Conservation (phyloP, 1,139 yeast genomes). For the Sugiyamaella xylanicola region DNA sequence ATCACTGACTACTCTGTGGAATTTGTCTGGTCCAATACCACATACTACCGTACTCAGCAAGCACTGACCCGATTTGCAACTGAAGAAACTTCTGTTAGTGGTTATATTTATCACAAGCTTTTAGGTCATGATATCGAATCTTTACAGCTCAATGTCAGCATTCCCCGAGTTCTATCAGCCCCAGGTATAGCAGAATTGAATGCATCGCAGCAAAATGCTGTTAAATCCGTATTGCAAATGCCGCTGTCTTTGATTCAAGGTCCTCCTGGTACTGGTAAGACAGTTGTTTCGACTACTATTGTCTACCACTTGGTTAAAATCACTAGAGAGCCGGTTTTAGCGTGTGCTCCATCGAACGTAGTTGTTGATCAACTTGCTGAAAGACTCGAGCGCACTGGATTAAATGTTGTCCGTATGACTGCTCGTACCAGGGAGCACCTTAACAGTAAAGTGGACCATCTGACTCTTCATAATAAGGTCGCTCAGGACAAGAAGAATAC, state of each 20-base stretch:
- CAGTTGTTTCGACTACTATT: slow-evolving; percentile 90
- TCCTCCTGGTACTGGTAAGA: slow-evolving; percentile 98
- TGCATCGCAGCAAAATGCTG: slow-evolving; percentile 78
- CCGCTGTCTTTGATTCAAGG: slow-evolving; percentile 92
- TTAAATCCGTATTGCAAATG: slow-evolving; percentile 64
- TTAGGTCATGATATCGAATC: slow-evolving; percentile 72
- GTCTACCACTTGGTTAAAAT: slow-evolving; percentile 71
- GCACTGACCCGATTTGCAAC: slow-evolving; percentile 76
- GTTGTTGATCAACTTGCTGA: slow-evolving; percentile 91
- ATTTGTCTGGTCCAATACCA: slow-evolving; percentile 85
- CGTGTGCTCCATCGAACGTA: slow-evolving; percentile 94
- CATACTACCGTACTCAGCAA: slow-evolving; percentile 81
- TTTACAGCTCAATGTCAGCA: slow-evolving; percentile 26
- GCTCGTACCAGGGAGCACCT: slow-evolving; percentile 69
- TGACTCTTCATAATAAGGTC: slow-evolving; percentile 34
- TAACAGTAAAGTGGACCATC: slow-evolving; percentile 32
- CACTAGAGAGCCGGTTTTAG: slow-evolving; percentile 64
- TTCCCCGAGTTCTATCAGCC: slow-evolving; percentile 65
- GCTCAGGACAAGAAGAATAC: slow-evolving; percentile 48
- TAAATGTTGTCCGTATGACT: slow-evolving; percentile 73
- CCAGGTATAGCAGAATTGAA: slow-evolving; percentile 73
- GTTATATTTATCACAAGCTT: slow-evolving; percentile 74
- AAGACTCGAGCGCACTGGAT: slow-evolving; percentile 65
- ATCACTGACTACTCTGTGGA: slow-evolving; percentile 78
- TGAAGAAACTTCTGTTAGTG: slow-evolving; percentile 70